Base-by-base conservation (phyloP, 1,139 yeast species). In the Geotrichum fermentans region DNA sequence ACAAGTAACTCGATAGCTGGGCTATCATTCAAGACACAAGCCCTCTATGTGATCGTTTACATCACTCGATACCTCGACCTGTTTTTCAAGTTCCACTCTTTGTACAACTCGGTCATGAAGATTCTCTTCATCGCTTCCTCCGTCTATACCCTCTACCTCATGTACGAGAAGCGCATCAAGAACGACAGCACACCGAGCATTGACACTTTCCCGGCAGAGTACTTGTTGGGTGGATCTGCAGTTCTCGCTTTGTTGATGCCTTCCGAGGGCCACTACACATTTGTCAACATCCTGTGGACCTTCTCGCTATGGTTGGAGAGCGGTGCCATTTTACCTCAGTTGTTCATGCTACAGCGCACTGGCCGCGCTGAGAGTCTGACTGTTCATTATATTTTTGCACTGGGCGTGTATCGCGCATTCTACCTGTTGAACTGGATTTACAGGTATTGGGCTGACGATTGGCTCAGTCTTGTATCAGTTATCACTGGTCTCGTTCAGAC, bases 371-470 rank as follows among this genome's bases (percentile, higher is more conserved):
- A 85, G 65, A 78, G 85, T 54, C 73, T 92, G 61, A 92, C 97
- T 16, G 78, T 85, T 47, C 97, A 92, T 67, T 92, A 92, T 67
- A 87, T 92, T 56, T 89, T 90, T 67, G 96, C 97, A 1, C 73
- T 92, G 63, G 98, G 98, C 16, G 58, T 83, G 8, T 92, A 92
- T 72, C 77, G 98, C 58, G 86, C 89, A 0, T 73, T 92, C 50
- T 92, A 92, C 67, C 80, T 92, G 58, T 94, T 96, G 57, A 92
- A 90, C 70, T 92, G 98, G 98, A 68, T 89, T 58, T 90, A 88
- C 75, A 80, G 97, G 66, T 88, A 83, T 69, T 73, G 72, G 55
- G 69, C 77, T 14, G 92, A 84, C 58, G 78, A 74, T 34, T 77
- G 78, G 58, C 75, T 83, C 52, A 96, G 88, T 63, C 77, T 75